Conservation (phyloP, 257 asterid species). For the Pogostemon cablin region DNA sequence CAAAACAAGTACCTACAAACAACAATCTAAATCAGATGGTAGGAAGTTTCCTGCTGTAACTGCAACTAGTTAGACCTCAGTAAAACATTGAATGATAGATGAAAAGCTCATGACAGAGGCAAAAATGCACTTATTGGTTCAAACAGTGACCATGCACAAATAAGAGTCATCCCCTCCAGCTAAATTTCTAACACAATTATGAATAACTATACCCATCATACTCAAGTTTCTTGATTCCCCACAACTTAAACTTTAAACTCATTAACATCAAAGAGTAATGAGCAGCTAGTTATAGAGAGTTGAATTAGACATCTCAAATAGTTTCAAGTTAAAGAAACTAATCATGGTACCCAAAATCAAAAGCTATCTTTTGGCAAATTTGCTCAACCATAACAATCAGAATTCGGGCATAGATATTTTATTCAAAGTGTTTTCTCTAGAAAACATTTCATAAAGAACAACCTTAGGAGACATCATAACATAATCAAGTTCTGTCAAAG, state of each 20-base stretch:
- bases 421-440: neutral
- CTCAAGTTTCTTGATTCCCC: neutral
- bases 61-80: conserved; percentile 9
- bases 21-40: conserved; percentile 27
- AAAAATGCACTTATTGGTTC: neutral
- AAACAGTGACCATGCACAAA: neutral
- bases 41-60: conserved; percentile 17
- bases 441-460: neutral
- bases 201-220: neutral
- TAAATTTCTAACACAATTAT: conserved; percentile 2
- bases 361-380: neutral
- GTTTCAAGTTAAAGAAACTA: neutral
- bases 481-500: neutral
- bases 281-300: neutral
- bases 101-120: neutral
- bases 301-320: neutral
- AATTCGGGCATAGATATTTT: neutral
- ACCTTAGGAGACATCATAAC: neutral
- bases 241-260: neutral
- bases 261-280: neutral
- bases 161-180: conserved; percentile 1
- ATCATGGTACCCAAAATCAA: neutral
- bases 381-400: neutral
- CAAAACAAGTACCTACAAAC: conserved; percentile 83
- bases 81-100: neutral